Base-by-base conservation (phyloP, 495 filamentous ascomycete species). In the Lentithecium fluviatile region DNA sequence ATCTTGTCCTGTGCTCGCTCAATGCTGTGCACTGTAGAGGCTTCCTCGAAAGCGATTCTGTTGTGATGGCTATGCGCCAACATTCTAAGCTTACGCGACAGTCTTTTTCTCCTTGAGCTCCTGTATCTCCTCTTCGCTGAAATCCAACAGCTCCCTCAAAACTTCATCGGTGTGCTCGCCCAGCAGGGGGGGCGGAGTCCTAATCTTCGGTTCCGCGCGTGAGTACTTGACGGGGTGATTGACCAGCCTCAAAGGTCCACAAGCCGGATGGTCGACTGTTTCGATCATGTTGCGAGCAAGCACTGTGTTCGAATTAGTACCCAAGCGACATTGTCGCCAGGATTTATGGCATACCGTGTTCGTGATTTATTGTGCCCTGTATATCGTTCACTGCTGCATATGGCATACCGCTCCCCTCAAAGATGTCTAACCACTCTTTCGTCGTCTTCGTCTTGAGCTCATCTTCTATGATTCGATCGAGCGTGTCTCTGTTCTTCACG, bases 301-400 rank as follows among this genome's bases (percentile, higher is more conserved):
- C 0, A 68, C 64, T 59, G 19, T 37, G 24, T 25, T 4, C 2
- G 36, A 19, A 10, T 32, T 43, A 43, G 15, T 40, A 43, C 11
- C 21, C 20, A 49, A 40, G 50, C 15, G 20, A 11, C 43, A 26
- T 52, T n/a, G 32, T 20, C 20, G 7, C 37, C 8, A 17, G 21
- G 11, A 2, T 51, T 29, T 13, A 19, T 5, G 34, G 10, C 49
- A 47, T 55, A 50, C 62, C 61, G 53, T 74, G 70, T 46, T 69
- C 69, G 45, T 74, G 70, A 54, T 73, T 65, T 36, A 75, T 62
- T 12, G 71, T 69, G 17, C 65, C 66, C 55, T 71, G 53, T 6
- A 73, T 73, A 37, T 66, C 64, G 45, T 75, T 75, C 12, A 74
- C 69, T 1, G 70, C 66, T 7, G 69, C 72, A 40, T 71, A 69